These are phyloP conservation scores for Backusella australiensis DNA, from an alignment of 192 early-diverging fungal genomes.

Conservation along the genomic window DNA sequence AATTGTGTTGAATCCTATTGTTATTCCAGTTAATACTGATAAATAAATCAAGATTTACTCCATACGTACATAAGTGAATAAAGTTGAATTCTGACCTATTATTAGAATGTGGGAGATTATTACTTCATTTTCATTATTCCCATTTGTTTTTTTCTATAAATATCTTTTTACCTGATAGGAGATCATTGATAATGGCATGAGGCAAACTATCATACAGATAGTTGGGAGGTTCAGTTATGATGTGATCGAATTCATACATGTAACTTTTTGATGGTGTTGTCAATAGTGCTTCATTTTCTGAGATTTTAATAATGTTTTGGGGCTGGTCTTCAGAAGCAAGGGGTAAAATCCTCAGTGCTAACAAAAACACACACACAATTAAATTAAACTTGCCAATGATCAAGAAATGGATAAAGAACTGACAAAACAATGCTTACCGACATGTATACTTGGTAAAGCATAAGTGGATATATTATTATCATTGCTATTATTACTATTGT, in stretches of 20 bases:
- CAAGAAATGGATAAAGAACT: neutral
- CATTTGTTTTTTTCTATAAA: neutral
- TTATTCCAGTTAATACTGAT: neutral
- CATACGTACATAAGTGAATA: neutral
- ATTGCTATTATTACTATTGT: neutral
- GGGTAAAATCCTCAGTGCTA: constrained; percentile 7
- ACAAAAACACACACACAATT: neutral
- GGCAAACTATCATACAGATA: neutral
- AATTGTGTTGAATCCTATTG: neutral
- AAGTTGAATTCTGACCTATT: neutral
- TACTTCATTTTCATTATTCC: neutral
- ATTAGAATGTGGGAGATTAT: neutral
- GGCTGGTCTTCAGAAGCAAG: neutral
- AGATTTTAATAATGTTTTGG: constrained; percentile 4
- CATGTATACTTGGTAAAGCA: neutral
- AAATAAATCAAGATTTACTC: neutral
- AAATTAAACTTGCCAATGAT: neutral
- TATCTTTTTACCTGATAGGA: neutral
- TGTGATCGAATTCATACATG: neutral
- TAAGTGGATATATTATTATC: neutral
- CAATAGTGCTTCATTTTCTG: neutral
- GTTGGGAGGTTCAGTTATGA: neutral
- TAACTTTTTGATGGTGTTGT: neutral
- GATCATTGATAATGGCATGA: neutral
- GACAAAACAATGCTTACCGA: neutral